Base-by-base conservation (phyloP, 306 rosid genomes). In the Fragaria ananassa region DNA sequence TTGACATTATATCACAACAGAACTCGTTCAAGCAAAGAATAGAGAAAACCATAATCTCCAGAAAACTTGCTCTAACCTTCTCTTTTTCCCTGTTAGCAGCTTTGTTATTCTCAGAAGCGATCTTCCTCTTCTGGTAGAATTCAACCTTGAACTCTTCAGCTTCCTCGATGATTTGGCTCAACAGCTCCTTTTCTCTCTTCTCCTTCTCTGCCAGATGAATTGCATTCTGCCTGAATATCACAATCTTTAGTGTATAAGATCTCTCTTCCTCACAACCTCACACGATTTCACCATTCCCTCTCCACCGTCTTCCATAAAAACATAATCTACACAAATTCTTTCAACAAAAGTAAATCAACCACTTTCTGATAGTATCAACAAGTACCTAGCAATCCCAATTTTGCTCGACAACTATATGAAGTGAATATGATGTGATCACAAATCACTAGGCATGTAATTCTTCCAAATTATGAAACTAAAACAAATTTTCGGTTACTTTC, bases 121-220 rank as follows among this genome's bases (percentile, higher is more conserved):
- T 41, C 76, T 64, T 72, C 74, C 79, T 75, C 84, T 76, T 86
- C 66, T 65, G 71, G 77, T 83, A 78, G 68, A 83, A 86, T 3
- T 72, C 83, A 39, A 75, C 72, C 80, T 86, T 86, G 87, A 74
- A 86, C 21, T 78, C 81, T 39, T 80, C 81, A 8, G 89, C 87
- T 68, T 83, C 87, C 49, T 80, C 68, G 1, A 80, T 78, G 37
- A 80, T 83, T 63, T 86, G 87, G 71, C 42, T 75, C 81, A 80
- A 54, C 68, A 80, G 23, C 62, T 77, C 87, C 72, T 81, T 83
- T 5, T 86, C 89, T 68, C 70, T 78, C 83, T 61, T 83, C 51
- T 83, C 85, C 68, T 86, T 83, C 83, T 75, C 87, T 35, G 74
- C 87, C 0, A 83, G 85, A 61, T 66, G 75, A 69, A 78, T 71